Evolutionary conservation across 2,329 filamentous ascomycete genomes (phyloP).

Genomic region (Scolecobasidium constrictum): DNA sequence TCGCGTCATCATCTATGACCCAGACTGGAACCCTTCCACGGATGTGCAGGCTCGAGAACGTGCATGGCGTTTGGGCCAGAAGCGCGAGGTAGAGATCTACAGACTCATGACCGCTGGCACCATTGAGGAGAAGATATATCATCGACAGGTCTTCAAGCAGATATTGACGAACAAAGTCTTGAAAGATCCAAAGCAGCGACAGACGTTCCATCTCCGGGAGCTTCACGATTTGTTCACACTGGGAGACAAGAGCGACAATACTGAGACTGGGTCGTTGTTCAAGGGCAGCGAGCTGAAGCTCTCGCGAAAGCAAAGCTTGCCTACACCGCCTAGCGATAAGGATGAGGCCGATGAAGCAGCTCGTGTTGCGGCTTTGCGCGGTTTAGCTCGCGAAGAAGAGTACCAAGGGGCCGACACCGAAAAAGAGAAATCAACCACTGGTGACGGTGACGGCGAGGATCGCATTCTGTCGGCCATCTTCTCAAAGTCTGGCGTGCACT

Average conservation of each 20-base stretch:
- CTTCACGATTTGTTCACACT: slow-evolving; percentile 86
- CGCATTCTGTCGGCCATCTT: slow-evolving; percentile 86
- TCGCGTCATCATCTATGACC: slow-evolving; percentile 95
- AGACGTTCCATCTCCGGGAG: slow-evolving; percentile 81
- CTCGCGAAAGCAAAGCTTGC: slow-evolving; percentile 20
- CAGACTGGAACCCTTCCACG: slow-evolving; percentile 97
- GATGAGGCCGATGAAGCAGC: slow-evolving; percentile 12
- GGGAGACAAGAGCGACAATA: slow-evolving; percentile 54
- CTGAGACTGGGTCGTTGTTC: slow-evolving; percentile 79
- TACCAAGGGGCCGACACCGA: slow-evolving; percentile 18
- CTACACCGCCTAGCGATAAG: slow-evolving; percentile 19
- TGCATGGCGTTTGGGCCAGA: slow-evolving; percentile 92
- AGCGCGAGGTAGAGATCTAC: slow-evolving; percentile 90
- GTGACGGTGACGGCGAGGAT: slow-evolving; percentile 37
- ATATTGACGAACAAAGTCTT: slow-evolving; percentile 95
- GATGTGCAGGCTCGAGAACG: slow-evolving; percentile 91
- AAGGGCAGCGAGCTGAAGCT: slow-evolving; percentile 73
- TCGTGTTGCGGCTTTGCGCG: slow-evolving; percentile 22
- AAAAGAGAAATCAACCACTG: slow-evolving; percentile 11
- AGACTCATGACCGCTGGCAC: slow-evolving; percentile 96
- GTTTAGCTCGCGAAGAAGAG: slow-evolving; percentile 33
- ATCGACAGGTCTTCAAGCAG: slow-evolving; percentile 97
- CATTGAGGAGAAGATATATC: slow-evolving; percentile 98
- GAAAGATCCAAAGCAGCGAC: slow-evolving; percentile 84
- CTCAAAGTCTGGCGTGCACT: slow-evolving; percentile 72